These are phyloP conservation scores for Candida buenavistaensis DNA, from an alignment of 1,139 yeast species.

Conservation along the genomic window DNA sequence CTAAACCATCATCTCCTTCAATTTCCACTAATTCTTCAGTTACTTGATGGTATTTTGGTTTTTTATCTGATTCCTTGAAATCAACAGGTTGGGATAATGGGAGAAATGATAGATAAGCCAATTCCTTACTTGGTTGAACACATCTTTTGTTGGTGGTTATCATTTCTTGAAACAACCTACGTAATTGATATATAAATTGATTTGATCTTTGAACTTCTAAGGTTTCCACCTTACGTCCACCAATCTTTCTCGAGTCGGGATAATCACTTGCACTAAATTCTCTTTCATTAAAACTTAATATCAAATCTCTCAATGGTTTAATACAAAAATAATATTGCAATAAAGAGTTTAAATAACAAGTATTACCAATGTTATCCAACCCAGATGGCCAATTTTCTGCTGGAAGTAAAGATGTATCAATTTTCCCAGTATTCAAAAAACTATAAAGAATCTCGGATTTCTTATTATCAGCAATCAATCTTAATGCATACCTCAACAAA, in stretches of 20 bases:
- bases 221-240: constrained; percentile 76
- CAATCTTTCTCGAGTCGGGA: constrained; percentile 58
- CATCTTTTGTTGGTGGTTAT: constrained; percentile 61
- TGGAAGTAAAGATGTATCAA: constrained; percentile 62
- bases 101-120: constrained; percentile 86
- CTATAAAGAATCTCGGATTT: constrained; percentile 54
- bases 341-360: constrained; percentile 89
- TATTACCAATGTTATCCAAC: constrained; percentile 88
- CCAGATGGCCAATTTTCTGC: constrained; percentile 85
- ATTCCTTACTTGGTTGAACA: constrained; percentile 78
- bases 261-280: constrained; percentile 16
- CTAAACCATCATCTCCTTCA: constrained; percentile 5
- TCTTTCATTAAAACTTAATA: constrained; percentile 52
- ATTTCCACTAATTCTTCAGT: constrained; percentile 12
- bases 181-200: constrained; percentile 73
- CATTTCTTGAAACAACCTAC: constrained; percentile 68
- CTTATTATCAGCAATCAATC: constrained; percentile 45
- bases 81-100: constrained; percentile 70
- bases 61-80: constrained; percentile 36
- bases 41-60: constrained; percentile 10
- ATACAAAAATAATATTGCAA: constrained; percentile 88
- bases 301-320: constrained; percentile 71
- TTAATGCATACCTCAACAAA: constrained; percentile 50
- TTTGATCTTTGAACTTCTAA: constrained; percentile 78
- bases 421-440: constrained; percentile 56